Evolutionary conservation across 2,329 filamentous ascomycete species (phyloP).

Genomic region (Botrytis elliptica): DNA sequence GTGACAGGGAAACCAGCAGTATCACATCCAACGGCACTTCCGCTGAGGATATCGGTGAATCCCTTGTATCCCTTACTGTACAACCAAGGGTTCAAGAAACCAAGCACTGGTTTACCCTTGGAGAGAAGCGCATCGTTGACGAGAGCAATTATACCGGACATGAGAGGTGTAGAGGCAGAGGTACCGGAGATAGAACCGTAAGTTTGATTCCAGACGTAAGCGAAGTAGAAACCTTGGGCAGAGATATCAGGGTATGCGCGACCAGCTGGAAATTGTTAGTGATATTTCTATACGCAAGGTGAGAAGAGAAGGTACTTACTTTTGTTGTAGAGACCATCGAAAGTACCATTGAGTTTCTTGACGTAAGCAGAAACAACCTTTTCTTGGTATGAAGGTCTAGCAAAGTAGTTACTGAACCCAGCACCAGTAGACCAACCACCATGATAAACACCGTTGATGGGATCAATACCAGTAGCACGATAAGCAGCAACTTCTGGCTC

Average conservation of each 20-base stretch:
- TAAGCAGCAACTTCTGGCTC: slow-evolving; percentile 36
- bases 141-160: slow-evolving; percentile 56
- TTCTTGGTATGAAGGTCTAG: slow-evolving; percentile 48
- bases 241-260: slow-evolving; percentile 53
- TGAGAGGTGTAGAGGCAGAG: slow-evolving; percentile 54
- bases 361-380: slow-evolving; percentile 45
- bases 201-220: slow-evolving; percentile 41
- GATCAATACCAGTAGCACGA: slow-evolving; percentile 34
- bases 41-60: slow-evolving; percentile 43
- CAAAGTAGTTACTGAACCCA: slow-evolving; percentile 54
- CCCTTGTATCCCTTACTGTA: slow-evolving; percentile 41
- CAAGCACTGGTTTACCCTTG: slow-evolving; percentile 46
- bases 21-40: slow-evolving; percentile 42
- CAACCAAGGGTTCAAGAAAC: slow-evolving; percentile 47
- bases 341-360: slow-evolving; percentile 43
- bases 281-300: not conserved
- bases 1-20: slow-evolving; percentile 34
- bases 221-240: slow-evolving; percentile 58
- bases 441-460: slow-evolving; percentile 38
- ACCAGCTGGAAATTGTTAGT: slow-evolving; percentile 35
- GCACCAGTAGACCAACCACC: slow-evolving; percentile 45
- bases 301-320: slow-evolving; percentile 10
- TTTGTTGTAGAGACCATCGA: slow-evolving; percentile 47
- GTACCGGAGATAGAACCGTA: slow-evolving; percentile 48
- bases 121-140: slow-evolving; percentile 61